Base-by-base conservation (phyloP, 73 alveolate species). In the Diophrys appendiculata region DNA sequence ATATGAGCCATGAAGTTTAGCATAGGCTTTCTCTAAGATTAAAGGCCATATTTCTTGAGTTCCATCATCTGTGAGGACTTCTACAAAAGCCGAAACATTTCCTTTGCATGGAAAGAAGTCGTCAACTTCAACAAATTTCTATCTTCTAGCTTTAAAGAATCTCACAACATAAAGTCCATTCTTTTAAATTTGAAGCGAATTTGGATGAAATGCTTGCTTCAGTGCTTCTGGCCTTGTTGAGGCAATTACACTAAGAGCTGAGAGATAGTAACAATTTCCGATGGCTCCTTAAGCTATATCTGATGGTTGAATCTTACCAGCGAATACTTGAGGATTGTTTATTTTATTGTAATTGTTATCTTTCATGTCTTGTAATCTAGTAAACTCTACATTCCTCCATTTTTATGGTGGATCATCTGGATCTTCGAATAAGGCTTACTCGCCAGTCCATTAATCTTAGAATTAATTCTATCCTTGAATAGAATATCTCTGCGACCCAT, bases 211-310 rank as follows among this genome's bases (percentile, higher is more conserved):
- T 52, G 71, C n/a, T 26, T 71, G 69, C 27, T 72, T 53, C 69
- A 78, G 64, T 52, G 60, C 23, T 13, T 70, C 52, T 30, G 92
- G 92, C 23, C 77, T 24, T 1, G 84, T n/a, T 34, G 64, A 72
- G 13, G 89, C 85, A 8, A 78, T 54, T 30, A 78, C 86, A 52
- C 79, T 32, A 72, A 84, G 30, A 3, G 94, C 90, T 1, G 94
- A 87, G 25, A 87, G 75, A 73, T 89, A 89, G 76, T 90, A 94
- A 80, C 98, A 94, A 71, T 94, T 90, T 14, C 97, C 98, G 29
- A 94, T 91, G 0, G 65, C 54, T 0, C 98, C 98, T 65, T 94
- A 85, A 33, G 65, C 65, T 65, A 94, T 89, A 80, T 94, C 96
- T 30, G 77, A 65, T 22, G 97, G 94, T 22, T 73, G 69, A 14